Conservation (phyloP, 768 basidiomycete species). For the Porphyrellus cyaneotinctus region DNA sequence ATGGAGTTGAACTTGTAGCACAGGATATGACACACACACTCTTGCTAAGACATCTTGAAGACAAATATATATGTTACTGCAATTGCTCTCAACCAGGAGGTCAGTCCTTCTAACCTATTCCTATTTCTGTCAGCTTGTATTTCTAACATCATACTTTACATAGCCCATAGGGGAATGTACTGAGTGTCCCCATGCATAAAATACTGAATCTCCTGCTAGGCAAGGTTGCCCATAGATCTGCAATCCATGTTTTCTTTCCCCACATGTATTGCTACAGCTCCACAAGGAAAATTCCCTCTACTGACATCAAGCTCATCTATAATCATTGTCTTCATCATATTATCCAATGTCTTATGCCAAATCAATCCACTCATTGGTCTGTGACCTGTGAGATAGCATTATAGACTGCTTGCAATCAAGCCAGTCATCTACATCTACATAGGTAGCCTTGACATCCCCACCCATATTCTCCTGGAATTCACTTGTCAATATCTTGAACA, state of each 20-base stretch:
- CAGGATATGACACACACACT: too few relatives aligned
- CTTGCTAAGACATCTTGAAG: too few relatives aligned
- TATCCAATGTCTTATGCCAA: neutral
- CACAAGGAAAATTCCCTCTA: neutral
- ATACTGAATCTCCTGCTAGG: neutral
- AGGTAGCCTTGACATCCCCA: neutral
- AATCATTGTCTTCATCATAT: neutral
- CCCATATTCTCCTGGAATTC: neutral
- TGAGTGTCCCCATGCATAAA: neutral
- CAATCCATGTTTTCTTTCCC: neutral
- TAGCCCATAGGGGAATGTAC: too few relatives aligned
- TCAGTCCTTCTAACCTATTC: neutral
- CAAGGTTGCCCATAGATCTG: neutral
- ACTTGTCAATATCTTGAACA: fast-evolving
- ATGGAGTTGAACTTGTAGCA: too few relatives aligned
- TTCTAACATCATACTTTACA: too few relatives aligned
- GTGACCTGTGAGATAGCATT: neutral
- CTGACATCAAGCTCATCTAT: neutral
- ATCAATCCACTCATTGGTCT: neutral
- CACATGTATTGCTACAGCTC: neutral
- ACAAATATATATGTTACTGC: neutral
- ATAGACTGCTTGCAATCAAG: neutral
- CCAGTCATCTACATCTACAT: neutral
- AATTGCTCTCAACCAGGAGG: neutral
- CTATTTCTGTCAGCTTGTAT: too few relatives aligned